These are phyloP conservation scores for Candida anglica DNA, from an alignment of 805 yeast species.

Conservation along the genomic window DNA sequence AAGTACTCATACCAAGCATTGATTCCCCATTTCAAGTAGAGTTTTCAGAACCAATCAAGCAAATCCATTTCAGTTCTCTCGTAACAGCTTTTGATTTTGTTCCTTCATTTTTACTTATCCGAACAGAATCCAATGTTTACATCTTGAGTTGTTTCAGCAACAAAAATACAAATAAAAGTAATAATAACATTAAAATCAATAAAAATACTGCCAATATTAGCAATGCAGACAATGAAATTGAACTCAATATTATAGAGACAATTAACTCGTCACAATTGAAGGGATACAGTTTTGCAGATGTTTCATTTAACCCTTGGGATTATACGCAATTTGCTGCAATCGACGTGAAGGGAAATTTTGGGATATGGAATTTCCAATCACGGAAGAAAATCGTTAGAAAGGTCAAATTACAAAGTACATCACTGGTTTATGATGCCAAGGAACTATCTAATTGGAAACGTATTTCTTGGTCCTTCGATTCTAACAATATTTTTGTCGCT, in stretches of 20 bases:
- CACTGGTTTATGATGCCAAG: constrained; percentile 34
- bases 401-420: no score
- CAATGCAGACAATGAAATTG: constrained; percentile 3
- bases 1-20: no score
- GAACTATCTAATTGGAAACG: constrained; percentile 57
- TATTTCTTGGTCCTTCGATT: constrained; percentile 40
- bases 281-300: constrained; percentile 41
- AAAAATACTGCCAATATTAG: constrained; percentile 3
- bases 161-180: no score
- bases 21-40: constrained; percentile 14
- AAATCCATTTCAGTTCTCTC: constrained; percentile 22
- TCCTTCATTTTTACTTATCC: constrained; percentile 27
- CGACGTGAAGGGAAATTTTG: constrained; percentile 54
- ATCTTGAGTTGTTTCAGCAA: constrained; percentile 24
- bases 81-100: constrained; percentile 14
- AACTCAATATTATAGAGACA: constrained; percentile 10
- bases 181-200: constrained; percentile 1
- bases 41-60: constrained; percentile 36
- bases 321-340: constrained; percentile 34
- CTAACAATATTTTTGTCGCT: constrained; percentile 21
- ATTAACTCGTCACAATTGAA: constrained; percentile 17
- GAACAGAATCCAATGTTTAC: constrained; percentile 32
- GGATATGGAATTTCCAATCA: constrained; percentile 25
- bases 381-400: constrained; percentile 1
- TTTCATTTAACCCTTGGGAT: constrained; percentile 42